phyloP scores from a whole-genome alignment of 2,329 filamentous ascomycete genomes.

The Chaetomiaceae sp. region DNA sequence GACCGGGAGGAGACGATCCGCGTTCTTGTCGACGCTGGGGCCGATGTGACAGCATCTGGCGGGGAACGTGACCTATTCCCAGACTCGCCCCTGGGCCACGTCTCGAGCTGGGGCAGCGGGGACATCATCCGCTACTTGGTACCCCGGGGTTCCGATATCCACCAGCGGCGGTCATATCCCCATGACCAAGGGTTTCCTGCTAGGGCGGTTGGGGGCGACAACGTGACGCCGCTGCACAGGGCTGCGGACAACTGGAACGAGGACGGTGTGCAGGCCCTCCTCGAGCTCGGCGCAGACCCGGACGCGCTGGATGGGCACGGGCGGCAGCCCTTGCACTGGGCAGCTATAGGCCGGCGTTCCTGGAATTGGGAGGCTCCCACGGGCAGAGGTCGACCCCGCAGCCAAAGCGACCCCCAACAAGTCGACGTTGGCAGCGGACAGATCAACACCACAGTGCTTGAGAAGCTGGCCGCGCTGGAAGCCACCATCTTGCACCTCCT shows the following conservation, averaged over 20 bases:
- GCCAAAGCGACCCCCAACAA: too few relatives aligned
- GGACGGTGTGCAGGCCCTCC: neutral
- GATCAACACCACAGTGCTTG: too few relatives aligned
- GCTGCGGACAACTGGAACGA: slow-evolving; percentile 2
- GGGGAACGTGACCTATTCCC: neutral
- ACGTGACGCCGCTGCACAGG: neutral
- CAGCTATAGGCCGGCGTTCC: neutral
- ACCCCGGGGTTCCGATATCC: slow-evolving; percentile 1
- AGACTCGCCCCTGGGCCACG: slow-evolving; percentile 1
- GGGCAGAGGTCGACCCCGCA: neutral
- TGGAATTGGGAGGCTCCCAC: too few relatives aligned
- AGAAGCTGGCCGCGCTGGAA: too few relatives aligned
- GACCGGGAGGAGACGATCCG: slow-evolving; percentile 3
- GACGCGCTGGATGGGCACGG: neutral
- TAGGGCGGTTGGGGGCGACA: slow-evolving; percentile 4
- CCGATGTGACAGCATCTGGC: neutral
- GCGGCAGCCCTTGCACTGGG: slow-evolving; percentile 2
- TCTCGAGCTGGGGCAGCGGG: neutral
- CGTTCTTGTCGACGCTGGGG: slow-evolving; percentile 2
- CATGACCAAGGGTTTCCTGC: neutral
- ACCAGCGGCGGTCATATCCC: neutral
- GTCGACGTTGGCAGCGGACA: too few relatives aligned
- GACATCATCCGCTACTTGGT: slow-evolving; percentile 1
- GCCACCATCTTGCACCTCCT: too few relatives aligned
- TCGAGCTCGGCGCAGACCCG: slow-evolving; percentile 2